These are phyloP conservation scores for Apophysomyces elegans DNA, from an alignment of 371 early-diverging fungal genomes.

Conservation along the genomic window DNA sequence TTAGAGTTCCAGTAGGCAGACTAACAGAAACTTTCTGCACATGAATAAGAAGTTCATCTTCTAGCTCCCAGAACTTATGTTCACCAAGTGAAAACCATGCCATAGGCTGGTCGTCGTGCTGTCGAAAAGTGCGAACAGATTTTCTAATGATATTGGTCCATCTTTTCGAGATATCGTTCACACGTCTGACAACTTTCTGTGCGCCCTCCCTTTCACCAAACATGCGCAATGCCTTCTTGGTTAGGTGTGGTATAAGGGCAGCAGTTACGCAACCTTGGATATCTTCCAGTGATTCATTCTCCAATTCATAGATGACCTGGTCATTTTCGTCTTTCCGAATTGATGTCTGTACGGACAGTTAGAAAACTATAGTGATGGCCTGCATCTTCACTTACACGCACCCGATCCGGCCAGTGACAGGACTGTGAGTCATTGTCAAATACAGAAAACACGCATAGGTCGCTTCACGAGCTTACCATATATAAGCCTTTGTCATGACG, in stretches of 20 bases:
- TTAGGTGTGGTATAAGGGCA: neutral
- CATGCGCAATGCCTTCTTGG: neutral
- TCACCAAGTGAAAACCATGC: too few relatives aligned
- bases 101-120: neutral
- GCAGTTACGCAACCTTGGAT: neutral
- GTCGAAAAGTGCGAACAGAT: neutral
- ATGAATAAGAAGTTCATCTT: neutral
- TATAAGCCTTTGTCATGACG: neutral
- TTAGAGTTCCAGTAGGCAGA: neutral
- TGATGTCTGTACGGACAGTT: neutral
- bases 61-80: neutral
- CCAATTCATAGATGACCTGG: slow-evolving; percentile 11
- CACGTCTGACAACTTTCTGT: neutral
- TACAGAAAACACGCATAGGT: neutral
- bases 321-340: neutral
- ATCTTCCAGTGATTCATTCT: neutral
- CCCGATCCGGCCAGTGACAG: neutral
- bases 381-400: neutral
- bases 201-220: neutral
- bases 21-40: neutral
- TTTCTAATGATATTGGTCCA: neutral
- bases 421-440: neutral
- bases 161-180: neutral
- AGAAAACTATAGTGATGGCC: too few relatives aligned
- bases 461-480: neutral